These are phyloP conservation scores for Glycyrrhiza uralensis DNA, from an alignment of 306 rosid species.

Conservation along the genomic window DNA sequence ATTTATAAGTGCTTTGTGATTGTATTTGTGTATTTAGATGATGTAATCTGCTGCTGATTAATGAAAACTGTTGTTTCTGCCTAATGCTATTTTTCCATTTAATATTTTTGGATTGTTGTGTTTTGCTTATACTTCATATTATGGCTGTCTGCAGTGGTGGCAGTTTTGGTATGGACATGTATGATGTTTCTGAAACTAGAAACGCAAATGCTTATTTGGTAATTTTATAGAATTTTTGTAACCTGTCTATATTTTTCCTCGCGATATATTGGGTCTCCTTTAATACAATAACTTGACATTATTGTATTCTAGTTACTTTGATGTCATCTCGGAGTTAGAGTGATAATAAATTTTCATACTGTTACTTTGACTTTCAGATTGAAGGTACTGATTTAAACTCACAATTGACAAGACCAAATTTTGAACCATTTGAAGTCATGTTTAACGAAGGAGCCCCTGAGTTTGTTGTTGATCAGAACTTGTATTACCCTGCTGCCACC, in stretches of 20 bases:
- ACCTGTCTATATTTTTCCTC: not conserved
- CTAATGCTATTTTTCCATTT: not conserved
- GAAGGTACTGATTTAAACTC: conserved; percentile 55
- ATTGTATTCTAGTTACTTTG: not conserved
- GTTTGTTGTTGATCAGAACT: conserved; percentile 78
- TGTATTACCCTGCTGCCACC: conserved; percentile 82
- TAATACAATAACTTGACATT: not conserved
- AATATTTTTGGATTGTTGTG: not conserved
- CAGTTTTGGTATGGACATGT: conserved; percentile 59
- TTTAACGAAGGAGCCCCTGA: conserved; percentile 85
- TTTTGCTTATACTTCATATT: conserved; percentile 20
- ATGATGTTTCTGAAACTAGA: conserved; percentile 46
- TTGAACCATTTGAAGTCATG: conserved; percentile 63
- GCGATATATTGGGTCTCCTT: not conserved
- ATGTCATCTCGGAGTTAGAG: not conserved
- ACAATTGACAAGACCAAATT: conserved; percentile 45
- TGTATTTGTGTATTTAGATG: not conserved
- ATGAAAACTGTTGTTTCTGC: not conserved
- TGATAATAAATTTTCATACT: not conserved
- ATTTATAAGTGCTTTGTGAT: not conserved
- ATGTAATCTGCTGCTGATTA: not conserved
- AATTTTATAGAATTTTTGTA: not conserved
- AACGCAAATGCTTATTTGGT: conserved; percentile 58
- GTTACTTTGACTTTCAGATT: conserved; percentile 41
- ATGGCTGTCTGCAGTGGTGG: conserved; percentile 51